Base-by-base conservation (phyloP, 202 grass and related monocot species). In the Digitaria exilis region DNA sequence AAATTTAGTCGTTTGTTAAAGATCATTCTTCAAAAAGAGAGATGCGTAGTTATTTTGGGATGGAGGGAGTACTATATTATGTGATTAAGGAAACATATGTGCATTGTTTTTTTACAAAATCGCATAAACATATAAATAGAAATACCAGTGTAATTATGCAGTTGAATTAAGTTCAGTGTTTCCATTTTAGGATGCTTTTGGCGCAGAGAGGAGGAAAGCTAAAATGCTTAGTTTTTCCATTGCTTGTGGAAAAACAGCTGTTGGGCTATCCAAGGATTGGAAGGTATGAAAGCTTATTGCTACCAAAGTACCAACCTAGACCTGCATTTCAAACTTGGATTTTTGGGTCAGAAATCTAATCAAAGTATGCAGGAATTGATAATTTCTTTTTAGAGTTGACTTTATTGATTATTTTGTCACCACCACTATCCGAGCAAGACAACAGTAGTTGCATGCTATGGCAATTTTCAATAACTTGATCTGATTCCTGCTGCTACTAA, bases 211-310 rank as follows among this genome's bases (percentile, higher is more conserved):
- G 80, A 94, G 88, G 84, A 97, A 92, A 52, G 95, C 95, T 68
- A 97, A 94, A 86, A 94, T 94, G 92, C 92, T 97, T 78, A 97
- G 94, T 89, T 94, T 97, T 72, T 97, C 95, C 29, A 94, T 94
- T 86, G 95, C 95, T 64, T 97, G 92, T 84, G 95, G 95, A 86
- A 97, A 92, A 68, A 94, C 95, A 62, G 76, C 92, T 54, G 46
- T 86, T 79, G 95, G 95, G 44, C 84, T 97, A 63, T 88, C 95
- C 73, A 62, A 66, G 56, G 90, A 93, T 86, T 97, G 90, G 95
- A 94, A 94, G 95, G 94, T 97, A 94, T 84, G 71, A 80, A n/a
- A 59, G 15, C 41, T 51, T 80, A 80, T 76, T 56, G 32, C 22
- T 85, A 71, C 42, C 15, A 49, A 49, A 49, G 46, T 49, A 49